A percentile compares a stretch with the other conserved stretches of the same genome.
phyloP scores from a whole-genome alignment of 495 filamentous ascomycete genomes.

The Cairneyella variabilis region DNA sequence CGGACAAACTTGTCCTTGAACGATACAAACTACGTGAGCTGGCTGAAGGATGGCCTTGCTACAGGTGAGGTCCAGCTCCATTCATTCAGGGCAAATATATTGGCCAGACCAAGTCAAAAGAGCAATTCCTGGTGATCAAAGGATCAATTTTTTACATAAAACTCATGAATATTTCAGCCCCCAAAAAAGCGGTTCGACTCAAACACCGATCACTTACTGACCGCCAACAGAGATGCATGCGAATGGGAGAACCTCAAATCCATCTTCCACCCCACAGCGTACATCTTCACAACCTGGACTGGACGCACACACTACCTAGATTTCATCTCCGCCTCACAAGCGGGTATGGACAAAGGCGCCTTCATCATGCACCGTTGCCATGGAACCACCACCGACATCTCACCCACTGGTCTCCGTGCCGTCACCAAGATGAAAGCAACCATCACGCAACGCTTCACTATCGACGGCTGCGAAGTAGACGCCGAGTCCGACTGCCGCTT shows the following conservation, averaged over 20 bases:
- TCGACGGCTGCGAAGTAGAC: constrained; percentile 45
- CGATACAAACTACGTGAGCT: constrained; percentile 55
- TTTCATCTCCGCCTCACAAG: constrained; percentile 57
- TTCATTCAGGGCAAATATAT: too few relatives aligned
- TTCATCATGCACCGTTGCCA: constrained; percentile 69
- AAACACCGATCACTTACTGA: not conserved
- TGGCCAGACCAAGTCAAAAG: too few relatives aligned
- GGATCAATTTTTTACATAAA: too few relatives aligned
- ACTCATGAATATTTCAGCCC: too few relatives aligned
- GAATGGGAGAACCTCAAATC: constrained; percentile 64
- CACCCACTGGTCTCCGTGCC: constrained; percentile 41
- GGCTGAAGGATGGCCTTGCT: constrained; percentile 66
- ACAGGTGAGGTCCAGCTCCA: constrained; percentile 32
- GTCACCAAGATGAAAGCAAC: constrained; percentile 69
- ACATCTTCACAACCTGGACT: constrained; percentile 63
- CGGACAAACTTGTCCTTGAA: constrained; percentile 41
- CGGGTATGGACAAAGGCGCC: constrained; percentile 55
- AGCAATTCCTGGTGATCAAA: too few relatives aligned
- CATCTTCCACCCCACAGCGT: constrained; percentile 55
- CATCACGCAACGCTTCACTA: constrained; percentile 60
- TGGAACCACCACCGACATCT: constrained; percentile 55
- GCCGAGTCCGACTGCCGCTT: constrained; percentile 63
- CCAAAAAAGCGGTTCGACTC: not conserved
- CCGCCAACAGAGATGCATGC: constrained; percentile 42
- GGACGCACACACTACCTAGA: constrained; percentile 47